Conservation (phyloP, 108 stramenopile genomes). For the Cyclotella cryptica region DNA sequence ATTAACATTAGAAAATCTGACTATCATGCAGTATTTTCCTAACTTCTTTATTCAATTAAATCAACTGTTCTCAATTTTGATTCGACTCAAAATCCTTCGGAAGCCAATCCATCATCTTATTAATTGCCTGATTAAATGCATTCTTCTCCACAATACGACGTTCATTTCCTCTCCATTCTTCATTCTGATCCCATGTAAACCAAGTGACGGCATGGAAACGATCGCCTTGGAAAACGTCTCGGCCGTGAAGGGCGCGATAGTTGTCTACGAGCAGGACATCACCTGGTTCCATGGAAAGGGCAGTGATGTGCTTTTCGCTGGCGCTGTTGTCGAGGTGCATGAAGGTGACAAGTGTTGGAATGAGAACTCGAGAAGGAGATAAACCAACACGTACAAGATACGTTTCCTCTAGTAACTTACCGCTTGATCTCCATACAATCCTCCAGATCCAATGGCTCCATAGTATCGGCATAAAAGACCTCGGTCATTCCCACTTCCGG, state of each 20-base stretch:
- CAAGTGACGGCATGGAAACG: conserved; percentile 92
- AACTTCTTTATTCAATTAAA: background rate
- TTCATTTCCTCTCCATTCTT: conserved; percentile 88
- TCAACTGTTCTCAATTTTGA: conserved; percentile 56
- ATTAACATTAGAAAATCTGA: too few relatives aligned
- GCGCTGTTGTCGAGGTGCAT: conserved; percentile 34
- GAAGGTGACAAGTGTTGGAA: background rate
- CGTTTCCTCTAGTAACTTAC: conserved; percentile 12
- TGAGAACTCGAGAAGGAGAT: background rate
- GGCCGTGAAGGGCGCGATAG: conserved; percentile 91
- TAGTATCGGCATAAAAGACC: conserved; percentile 92
- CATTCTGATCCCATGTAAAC: conserved; percentile 92
- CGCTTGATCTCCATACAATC: conserved; percentile 89
- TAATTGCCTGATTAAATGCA: conserved; percentile 86
- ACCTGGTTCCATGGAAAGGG: conserved; percentile 90
- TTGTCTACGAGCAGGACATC: conserved; percentile 93
- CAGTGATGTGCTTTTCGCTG: conserved; percentile 89
- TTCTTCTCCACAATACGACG: conserved; percentile 90
- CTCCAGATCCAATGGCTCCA: conserved; percentile 82
- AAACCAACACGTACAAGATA: background rate
- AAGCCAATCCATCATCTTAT: conserved; percentile 91
- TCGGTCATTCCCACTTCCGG: conserved; percentile 95
- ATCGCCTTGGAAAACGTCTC: conserved; percentile 91
- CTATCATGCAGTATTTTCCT: too few relatives aligned
- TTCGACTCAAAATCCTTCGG: conserved; percentile 93